Conservation (phyloP, 2,329 filamentous ascomycete species). For the Purpureocillium takamizusanense region DNA sequence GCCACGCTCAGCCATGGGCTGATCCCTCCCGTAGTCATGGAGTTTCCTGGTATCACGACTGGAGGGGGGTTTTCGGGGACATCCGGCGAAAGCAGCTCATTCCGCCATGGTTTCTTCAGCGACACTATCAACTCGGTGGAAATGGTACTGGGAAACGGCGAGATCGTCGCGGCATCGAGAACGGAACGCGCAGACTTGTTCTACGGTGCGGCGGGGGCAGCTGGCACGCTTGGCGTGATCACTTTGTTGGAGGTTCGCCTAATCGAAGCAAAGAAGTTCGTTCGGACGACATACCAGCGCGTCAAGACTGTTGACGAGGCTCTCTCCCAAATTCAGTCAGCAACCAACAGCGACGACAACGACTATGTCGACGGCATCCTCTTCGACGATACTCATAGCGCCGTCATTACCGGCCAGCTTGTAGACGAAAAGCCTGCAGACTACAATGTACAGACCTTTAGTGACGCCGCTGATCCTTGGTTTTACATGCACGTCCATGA, state of each 20-base stretch:
- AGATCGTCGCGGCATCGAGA: slow-evolving; percentile 41
- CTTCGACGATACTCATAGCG: slow-evolving; percentile 51
- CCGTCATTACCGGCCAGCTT: slow-evolving; percentile 57
- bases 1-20: slow-evolving; percentile 55
- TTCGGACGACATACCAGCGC: slow-evolving; percentile 54
- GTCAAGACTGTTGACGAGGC: slow-evolving; percentile 38
- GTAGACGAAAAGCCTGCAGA: slow-evolving; percentile 39
- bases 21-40: slow-evolving; percentile 65
- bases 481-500: slow-evolving; percentile 63
- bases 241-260: slow-evolving; percentile 59
- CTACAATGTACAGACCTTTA: slow-evolving; percentile 42
- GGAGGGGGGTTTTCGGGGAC: slow-evolving; percentile 65
- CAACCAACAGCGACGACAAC: slow-evolving; percentile 32
- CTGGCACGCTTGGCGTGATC: slow-evolving; percentile 59
- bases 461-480: slow-evolving; percentile 59
- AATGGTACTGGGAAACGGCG: slow-evolving; percentile 60
- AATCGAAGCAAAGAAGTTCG: slow-evolving; percentile 49
- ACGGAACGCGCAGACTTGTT: slow-evolving; percentile 54
- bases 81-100: slow-evolving; percentile 61
- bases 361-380: slow-evolving; percentile 71
- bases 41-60: slow-evolving; percentile 67
- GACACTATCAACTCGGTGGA: slow-evolving; percentile 54
- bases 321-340: slow-evolving; percentile 37
- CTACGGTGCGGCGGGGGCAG: slow-evolving; percentile 55
- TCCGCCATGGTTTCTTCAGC: slow-evolving; percentile 65